A percentile compares a stretch with the other conserved stretches of the same genome.
phyloP scores from a whole-genome alignment of 2,329 filamentous ascomycete genomes.

The Talaromyces sp. region DNA sequence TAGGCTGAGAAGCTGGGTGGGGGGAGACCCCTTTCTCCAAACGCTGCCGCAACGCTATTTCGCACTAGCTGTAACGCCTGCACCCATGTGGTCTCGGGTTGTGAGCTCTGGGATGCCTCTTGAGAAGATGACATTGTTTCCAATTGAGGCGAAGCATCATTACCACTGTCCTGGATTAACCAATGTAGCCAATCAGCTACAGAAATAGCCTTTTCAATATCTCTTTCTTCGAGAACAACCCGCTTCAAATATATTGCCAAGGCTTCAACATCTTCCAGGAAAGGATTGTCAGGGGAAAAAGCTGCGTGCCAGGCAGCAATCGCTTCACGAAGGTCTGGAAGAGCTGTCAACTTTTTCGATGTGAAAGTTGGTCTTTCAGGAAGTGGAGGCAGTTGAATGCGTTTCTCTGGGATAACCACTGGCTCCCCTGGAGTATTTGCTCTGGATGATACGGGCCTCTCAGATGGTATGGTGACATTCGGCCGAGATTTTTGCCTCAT shows the following conservation, averaged over 20 bases:
- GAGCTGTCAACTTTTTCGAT: constrained; percentile 46
- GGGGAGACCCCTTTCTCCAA: constrained; percentile 41
- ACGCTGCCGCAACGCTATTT: constrained; percentile 36
- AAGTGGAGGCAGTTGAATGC: constrained; percentile 40
- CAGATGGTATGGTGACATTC: constrained; percentile 18
- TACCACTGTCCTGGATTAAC: constrained; percentile 34
- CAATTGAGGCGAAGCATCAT: constrained; percentile 19
- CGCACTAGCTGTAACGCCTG: constrained; percentile 35
- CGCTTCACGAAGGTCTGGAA: constrained; percentile 65
- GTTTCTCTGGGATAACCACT: constrained; percentile 17
- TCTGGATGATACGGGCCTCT: constrained; percentile 7
- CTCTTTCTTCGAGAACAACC: constrained; percentile 69
- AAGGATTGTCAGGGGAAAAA: constrained; percentile 69
- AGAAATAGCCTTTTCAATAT: constrained; percentile 67
- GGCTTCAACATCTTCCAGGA: constrained; percentile 68
- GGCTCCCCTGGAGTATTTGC: constrained; percentile 13
- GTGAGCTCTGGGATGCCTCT: constrained; percentile 10
- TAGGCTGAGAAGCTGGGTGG: constrained; percentile 32
- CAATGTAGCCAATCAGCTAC: constrained; percentile 60
- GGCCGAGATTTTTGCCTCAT: constrained; percentile 52
- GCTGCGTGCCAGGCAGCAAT: constrained; percentile 69
- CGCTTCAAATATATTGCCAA: constrained; percentile 65
- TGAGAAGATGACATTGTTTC: background rate
- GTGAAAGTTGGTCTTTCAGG: constrained; percentile 57
- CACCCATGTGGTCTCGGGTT: constrained; percentile 26